phyloP scores from a whole-genome alignment of 2,329 filamentous ascomycete genomes.

The Stenocarpella maydis region DNA sequence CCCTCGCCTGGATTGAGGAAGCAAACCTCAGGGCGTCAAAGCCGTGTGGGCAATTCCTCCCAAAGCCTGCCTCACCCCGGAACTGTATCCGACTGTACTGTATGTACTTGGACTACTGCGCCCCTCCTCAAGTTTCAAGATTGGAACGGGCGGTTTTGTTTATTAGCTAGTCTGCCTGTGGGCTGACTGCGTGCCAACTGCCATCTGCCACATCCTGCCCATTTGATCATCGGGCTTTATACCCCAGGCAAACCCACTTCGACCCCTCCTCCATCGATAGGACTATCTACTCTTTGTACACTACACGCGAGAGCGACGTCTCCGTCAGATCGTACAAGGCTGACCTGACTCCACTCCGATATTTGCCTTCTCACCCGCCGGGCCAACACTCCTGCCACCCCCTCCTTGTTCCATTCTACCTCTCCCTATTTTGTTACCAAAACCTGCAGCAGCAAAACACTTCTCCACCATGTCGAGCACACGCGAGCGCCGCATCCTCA shows the following conservation, averaged over 20 bases:
- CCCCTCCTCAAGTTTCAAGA: background rate
- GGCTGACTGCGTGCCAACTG: constrained; percentile 11
- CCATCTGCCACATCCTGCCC: background rate
- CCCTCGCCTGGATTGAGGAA: constrained; percentile 11
- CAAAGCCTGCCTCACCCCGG: constrained; percentile 10
- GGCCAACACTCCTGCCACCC: background rate
- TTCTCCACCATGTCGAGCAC: constrained; percentile 55
- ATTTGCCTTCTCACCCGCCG: background rate
- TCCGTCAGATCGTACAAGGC: constrained; percentile 25
- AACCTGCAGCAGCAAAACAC: constrained; percentile 26
- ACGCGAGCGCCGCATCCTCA: constrained; percentile 69
- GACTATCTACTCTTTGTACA: background rate
- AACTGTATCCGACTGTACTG: background rate
- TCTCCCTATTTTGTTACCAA: background rate
- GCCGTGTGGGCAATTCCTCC: constrained; percentile 1
- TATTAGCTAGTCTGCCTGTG: background rate
- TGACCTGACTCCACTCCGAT: constrained; percentile 4
- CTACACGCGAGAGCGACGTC: constrained; percentile 1
- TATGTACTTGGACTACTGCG: no score
- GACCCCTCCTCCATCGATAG: constrained; percentile 9
- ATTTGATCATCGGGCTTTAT: constrained; percentile 3
- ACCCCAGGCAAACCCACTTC: constrained; percentile 16
- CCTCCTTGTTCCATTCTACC: background rate
- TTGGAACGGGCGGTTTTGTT: background rate
- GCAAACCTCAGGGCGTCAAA: constrained; percentile 16